Conservation (phyloP, 108 stramenopile genomes). For the Fistulifera solaris region DNA sequence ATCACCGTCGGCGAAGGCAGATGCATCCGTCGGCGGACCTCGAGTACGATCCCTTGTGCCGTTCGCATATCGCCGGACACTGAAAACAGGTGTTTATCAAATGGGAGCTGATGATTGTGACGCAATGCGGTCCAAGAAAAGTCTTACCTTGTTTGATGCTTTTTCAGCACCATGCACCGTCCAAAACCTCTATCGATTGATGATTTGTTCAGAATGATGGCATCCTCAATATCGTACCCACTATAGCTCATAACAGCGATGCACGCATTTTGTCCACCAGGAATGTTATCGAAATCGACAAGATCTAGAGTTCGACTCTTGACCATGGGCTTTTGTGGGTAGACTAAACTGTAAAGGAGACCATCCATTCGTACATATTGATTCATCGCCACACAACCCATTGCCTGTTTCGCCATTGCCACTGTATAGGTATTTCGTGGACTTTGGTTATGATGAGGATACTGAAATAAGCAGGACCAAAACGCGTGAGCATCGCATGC, state of each 20-base stretch:
- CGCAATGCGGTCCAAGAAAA: too few relatives aligned
- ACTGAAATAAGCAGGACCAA: constrained; percentile 16
- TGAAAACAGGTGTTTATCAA: constrained; percentile 5
- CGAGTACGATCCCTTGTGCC: constrained; percentile 84
- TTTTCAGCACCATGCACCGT: constrained; percentile 85
- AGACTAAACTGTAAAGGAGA: constrained; percentile 91
- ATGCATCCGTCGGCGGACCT: constrained; percentile 58
- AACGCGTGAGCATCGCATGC: neutral
- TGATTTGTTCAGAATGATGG: constrained; percentile 95
- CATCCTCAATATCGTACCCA: constrained; percentile 99
- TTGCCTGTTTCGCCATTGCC: constrained; percentile 99
- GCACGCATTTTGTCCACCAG: constrained; percentile 95
- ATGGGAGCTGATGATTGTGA: too few relatives aligned
- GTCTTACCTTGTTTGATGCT: constrained; percentile 45
- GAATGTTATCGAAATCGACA: constrained; percentile 93
- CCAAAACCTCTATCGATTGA: constrained; percentile 97
- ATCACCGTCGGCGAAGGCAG: constrained; percentile 55
- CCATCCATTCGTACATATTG: constrained; percentile 96
- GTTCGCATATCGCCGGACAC: constrained; percentile 89
- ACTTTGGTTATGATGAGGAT: constrained; percentile 99
- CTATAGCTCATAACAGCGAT: constrained; percentile 98
- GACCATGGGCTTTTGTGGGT: constrained; percentile 97
- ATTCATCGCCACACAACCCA: constrained; percentile 94
- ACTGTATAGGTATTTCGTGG: constrained; percentile 93
- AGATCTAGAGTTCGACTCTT: constrained; percentile 93